Conservation (phyloP, 1,284 basidiomycete genomes). For the Phellinidium pouzarii region DNA sequence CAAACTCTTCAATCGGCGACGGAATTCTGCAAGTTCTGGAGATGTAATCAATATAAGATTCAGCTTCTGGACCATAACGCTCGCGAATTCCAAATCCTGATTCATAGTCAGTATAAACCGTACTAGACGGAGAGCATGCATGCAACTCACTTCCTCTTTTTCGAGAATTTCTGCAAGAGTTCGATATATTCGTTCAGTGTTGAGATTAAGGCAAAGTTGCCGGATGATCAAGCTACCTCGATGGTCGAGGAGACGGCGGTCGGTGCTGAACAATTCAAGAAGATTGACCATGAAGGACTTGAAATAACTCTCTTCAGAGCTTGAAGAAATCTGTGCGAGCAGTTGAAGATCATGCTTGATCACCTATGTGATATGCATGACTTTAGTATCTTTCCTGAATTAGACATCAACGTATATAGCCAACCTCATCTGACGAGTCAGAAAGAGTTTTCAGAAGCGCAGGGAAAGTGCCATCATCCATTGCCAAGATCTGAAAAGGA, state of each 20-base stretch:
- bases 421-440: slow-evolving; percentile 90
- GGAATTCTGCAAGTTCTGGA: slow-evolving; percentile 90
- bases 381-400: neutral
- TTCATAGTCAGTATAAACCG: neutral
- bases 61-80: slow-evolving; percentile 95
- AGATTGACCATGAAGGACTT: slow-evolving; percentile 94
- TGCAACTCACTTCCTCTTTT: slow-evolving; percentile 81
- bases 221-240: slow-evolving; percentile 95
- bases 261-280: slow-evolving; percentile 92
- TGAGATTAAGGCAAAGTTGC: slow-evolving; percentile 90
- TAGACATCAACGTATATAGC: slow-evolving; percentile 10
- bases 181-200: slow-evolving; percentile 92
- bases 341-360: slow-evolving; percentile 95
- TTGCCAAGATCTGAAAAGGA: slow-evolving; percentile 70
- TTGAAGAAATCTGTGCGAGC: slow-evolving; percentile 93
- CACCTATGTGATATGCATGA: slow-evolving; percentile 42
- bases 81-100: slow-evolving; percentile 95
- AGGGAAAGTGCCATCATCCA: slow-evolving; percentile 96
- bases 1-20: slow-evolving; percentile 86
- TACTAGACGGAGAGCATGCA: slow-evolving; percentile 5
- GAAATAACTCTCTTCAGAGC: slow-evolving; percentile 93
- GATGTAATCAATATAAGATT: slow-evolving; percentile 97
- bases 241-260: slow-evolving; percentile 83
- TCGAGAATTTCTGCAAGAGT: slow-evolving; percentile 96
- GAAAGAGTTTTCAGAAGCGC: slow-evolving; percentile 93